A percentile compares a stretch with the other conserved stretches of the same genome.
Conservation (phyloP, 495 filamentous ascomycete species). For the Neurospora sp. region DNA sequence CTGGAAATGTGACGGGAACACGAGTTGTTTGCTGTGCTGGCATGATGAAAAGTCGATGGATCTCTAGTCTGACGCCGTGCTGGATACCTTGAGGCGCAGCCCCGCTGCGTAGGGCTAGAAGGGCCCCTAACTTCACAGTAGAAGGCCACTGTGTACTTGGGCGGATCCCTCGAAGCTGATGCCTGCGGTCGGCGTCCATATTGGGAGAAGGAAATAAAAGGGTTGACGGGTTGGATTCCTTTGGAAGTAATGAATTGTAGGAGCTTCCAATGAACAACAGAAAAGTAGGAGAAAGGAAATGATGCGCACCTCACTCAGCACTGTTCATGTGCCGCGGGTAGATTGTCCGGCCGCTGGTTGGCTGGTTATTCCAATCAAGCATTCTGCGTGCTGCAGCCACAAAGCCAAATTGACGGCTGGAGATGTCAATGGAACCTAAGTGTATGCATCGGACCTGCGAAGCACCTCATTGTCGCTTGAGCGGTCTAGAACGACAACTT, state of each 20-base stretch:
- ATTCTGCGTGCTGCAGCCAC: not conserved
- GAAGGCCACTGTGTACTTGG: not conserved
- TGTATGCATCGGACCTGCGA: not conserved
- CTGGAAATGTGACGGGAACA: not conserved
- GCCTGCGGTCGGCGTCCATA: not conserved
- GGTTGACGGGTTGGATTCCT: not conserved
- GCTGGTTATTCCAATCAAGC: not conserved
- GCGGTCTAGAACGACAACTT: not conserved
- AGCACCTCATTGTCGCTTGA: not conserved
- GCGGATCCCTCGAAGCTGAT: not conserved
- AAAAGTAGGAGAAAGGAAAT: not conserved
- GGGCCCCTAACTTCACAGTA: not conserved
- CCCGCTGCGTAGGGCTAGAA: not conserved
- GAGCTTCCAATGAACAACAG: not conserved
- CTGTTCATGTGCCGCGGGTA: not conserved
- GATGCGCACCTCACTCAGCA: not conserved
- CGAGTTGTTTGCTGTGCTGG: not conserved
- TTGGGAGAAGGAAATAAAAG: not conserved
- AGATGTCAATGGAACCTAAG: not conserved
- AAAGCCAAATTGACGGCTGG: not conserved
- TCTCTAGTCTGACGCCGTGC: not conserved
- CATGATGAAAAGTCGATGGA: not conserved
- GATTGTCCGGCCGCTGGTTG: not conserved
- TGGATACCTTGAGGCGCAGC: not conserved
- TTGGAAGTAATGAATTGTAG: not conserved